Evolutionary conservation across 2,329 filamentous ascomycete species (phyloP), one percentile per base, ranked within the genome.

Genomic region (Nectriaceae sp.): DNA sequence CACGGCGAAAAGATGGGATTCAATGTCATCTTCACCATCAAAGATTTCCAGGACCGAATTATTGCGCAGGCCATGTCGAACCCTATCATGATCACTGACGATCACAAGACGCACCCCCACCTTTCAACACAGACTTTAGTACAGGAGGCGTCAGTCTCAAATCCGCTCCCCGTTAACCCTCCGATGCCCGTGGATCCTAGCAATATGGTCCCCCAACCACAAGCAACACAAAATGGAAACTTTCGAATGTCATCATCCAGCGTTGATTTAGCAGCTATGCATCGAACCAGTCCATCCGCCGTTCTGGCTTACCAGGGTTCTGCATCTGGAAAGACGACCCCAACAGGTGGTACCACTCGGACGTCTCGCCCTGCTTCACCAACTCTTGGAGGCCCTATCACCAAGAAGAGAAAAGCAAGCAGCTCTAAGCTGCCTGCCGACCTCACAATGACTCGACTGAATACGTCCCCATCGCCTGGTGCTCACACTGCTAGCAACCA

Each of bases 81-180:
- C 46, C 89, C 90, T 1, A 96, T 97, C 56, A 93, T 97, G 81
- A 97, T 97, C 55, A 97, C 94, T 1, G 93, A 99, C 66, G 93
- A 99, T 64, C 93, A 97, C 75, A 97, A 97, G 74, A 96, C 90
- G 6, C 88, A 90, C 60, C 63, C 66, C 4, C 64, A 65, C 49
- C 56, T 66, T 5, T 62, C 67, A 26, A 40, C 59, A 5, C 49
- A 56, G 5, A 49, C 62, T 15, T 65, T 64, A 33, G 59, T 66
- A 40, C 59, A 64, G 5, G 67, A 70, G 41, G 40, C 46, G 20
- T 11, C 49, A 4, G 53, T 50, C 13, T 20, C 50, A 19, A 42
- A 52, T 5, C 33, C 62, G n/a, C 46, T 46, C 10, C 43, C 59
- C 18, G 42, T 56, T 13, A 47, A 39, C 40, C 46, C 42, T 18